Conservation (phyloP, 2,329 filamentous ascomycete species). For the Dactylellina leptospora region DNA sequence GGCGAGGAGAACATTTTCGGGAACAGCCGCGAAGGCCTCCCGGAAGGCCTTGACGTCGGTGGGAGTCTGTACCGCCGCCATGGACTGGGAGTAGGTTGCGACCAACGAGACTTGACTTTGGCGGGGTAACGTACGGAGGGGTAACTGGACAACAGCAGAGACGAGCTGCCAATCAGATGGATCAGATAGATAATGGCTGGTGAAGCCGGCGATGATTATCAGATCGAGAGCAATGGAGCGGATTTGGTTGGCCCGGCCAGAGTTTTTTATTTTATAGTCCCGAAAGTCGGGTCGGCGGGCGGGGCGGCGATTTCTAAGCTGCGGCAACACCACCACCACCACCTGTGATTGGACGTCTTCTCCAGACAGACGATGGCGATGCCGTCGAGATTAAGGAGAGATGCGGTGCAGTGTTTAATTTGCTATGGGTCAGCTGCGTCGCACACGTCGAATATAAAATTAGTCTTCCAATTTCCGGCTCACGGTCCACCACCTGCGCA, state of each 20-base stretch:
- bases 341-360: background rate
- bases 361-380: background rate
- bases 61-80: constrained; percentile 82
- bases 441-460: constrained; percentile 20
- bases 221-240: too few species aligned
- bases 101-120: too few species aligned
- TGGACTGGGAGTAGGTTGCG: too few species aligned
- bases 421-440: constrained; percentile 30
- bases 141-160: constrained; percentile 21
- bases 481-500: constrained; percentile 7
- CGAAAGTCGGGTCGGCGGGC: constrained; percentile 2
- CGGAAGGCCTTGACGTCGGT: constrained; percentile 77
- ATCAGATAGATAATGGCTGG: too few species aligned
- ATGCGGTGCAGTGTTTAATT: constrained; percentile 28
- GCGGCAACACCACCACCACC: constrained; percentile 10
- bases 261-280: constrained; percentile 46
- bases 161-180: background rate
- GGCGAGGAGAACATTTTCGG: constrained; percentile 76
- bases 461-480: constrained; percentile 30
- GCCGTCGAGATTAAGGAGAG: too few species aligned
- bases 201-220: too few species aligned
- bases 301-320: constrained; percentile 38
- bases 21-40: constrained; percentile 71
- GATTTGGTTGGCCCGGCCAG: constrained; percentile 9
- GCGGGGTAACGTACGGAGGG: constrained; percentile 33